Evolutionary conservation across 345 rosid genomes (phyloP).

Genomic region (Capsella bursapastoris): DNA sequence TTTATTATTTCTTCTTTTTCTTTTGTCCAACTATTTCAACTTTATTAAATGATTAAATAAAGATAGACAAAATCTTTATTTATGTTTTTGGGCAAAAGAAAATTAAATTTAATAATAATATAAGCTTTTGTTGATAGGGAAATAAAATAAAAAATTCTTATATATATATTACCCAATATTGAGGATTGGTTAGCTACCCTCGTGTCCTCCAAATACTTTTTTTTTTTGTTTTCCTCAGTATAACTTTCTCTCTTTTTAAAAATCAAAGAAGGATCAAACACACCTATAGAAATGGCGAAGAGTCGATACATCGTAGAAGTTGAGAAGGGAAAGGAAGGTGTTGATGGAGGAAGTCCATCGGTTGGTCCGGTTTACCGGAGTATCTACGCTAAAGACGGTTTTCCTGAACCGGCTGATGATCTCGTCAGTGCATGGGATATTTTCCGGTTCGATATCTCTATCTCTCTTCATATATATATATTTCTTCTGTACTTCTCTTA

Average conservation of each 20-base stretch:
- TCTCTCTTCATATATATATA: not conserved
- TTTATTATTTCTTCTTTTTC: not conserved
- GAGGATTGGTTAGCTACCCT: conserved; percentile 21
- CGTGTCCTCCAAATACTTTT: not conserved
- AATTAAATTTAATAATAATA: too few species aligned
- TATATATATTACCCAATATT: conserved; percentile 1
- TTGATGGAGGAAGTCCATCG: conserved; percentile 61
- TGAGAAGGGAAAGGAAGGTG: conserved; percentile 72
- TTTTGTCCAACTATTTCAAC: not conserved
- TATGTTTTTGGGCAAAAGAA: too few species aligned
- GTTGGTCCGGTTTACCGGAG: conserved; percentile 90
- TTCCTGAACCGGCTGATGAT: conserved; percentile 73
- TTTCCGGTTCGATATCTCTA: conserved; percentile 68
- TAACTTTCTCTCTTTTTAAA: conserved; percentile 4
- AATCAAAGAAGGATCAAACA: conserved; percentile 6
- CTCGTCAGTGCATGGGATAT: conserved; percentile 90
- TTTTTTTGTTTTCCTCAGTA: not conserved
- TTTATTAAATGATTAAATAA: not conserved
- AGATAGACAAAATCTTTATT: not conserved
- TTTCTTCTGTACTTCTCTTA: not conserved
- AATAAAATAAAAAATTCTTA: not conserved
- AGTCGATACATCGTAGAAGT: conserved; percentile 60
- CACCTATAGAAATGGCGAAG: conserved; percentile 24
- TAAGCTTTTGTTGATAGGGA: not conserved
- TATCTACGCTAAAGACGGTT: conserved; percentile 77